Evolutionary conservation across 2,329 filamentous ascomycete genomes (phyloP).

Genomic region (Colletotrichum destructivum): DNA sequence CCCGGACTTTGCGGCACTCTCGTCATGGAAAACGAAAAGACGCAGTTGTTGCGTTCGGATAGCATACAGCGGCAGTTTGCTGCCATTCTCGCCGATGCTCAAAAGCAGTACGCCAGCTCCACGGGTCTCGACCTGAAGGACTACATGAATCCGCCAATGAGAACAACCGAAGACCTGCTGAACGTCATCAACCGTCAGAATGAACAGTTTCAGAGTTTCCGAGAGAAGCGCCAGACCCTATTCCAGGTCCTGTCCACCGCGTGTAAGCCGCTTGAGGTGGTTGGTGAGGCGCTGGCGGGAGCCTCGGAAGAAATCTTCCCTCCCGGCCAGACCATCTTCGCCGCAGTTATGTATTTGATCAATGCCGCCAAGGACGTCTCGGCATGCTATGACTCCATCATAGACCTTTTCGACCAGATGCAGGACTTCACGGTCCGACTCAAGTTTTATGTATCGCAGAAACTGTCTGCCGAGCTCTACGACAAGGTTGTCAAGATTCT

Average conservation of each 20-base stretch:
- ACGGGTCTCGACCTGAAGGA: conserved; percentile 50
- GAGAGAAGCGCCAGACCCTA: conserved; percentile 52
- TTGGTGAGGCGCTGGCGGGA: conserved; percentile 57
- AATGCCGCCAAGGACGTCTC: conserved; percentile 62
- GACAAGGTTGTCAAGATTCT: conserved; percentile 60
- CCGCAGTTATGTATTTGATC: conserved; percentile 60
- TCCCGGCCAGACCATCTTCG: conserved; percentile 58
- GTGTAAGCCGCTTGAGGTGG: conserved; percentile 56
- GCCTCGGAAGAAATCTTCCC: conserved; percentile 57
- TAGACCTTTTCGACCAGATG: conserved; percentile 59
- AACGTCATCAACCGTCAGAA: conserved; percentile 54
- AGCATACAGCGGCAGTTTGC: conserved; percentile 43
- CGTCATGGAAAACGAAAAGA: conserved; percentile 35
- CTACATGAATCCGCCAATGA: conserved; percentile 53
- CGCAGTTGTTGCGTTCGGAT: conserved; percentile 32
- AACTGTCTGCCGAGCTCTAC: conserved; percentile 55
- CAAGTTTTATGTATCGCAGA: conserved; percentile 57
- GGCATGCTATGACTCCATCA: conserved; percentile 60
- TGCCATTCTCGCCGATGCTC: conserved; percentile 53
- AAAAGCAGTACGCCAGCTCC: conserved; percentile 51
- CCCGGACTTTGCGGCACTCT: background rate
- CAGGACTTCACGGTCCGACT: conserved; percentile 61
- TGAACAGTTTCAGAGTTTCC: conserved; percentile 54
- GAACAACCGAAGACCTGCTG: conserved; percentile 51
- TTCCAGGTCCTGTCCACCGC: conserved; percentile 52